phyloP scores from a whole-genome alignment of 2,329 filamentous ascomycete genomes.

The Botrytis deweyae region DNA sequence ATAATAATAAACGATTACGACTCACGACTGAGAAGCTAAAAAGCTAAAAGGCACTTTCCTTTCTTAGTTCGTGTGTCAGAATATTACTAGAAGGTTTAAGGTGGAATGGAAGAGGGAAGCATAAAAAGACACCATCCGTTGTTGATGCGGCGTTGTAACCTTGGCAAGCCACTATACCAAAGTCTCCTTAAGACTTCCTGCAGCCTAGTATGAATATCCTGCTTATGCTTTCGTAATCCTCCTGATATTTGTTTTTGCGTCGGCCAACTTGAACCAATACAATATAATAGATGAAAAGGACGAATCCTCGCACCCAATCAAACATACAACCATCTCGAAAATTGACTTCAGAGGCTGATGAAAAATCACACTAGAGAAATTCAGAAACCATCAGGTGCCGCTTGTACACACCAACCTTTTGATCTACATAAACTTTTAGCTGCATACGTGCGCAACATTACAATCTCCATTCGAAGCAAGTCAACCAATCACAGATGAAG shows the following conservation, averaged over 20 bases:
- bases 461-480: slow-evolving; percentile 6
- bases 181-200: slow-evolving; percentile 15
- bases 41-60: slow-evolving; percentile 7
- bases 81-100: slow-evolving; percentile 21
- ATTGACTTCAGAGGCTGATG: slow-evolving; percentile 14
- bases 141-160: slow-evolving; percentile 16
- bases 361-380: not conserved
- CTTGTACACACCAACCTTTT: slow-evolving; percentile 21
- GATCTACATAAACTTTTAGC: slow-evolving; percentile 20
- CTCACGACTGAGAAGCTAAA: not conserved
- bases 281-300: not conserved
- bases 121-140: slow-evolving; percentile 13
- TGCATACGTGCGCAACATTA: slow-evolving; percentile 22
- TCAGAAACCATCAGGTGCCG: slow-evolving; percentile 21
- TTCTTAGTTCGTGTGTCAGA: slow-evolving; percentile 20
- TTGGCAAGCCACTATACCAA: slow-evolving; percentile 15
- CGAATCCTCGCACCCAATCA: not conserved
- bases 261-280: slow-evolving; percentile 15
- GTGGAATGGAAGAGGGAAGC: slow-evolving; percentile 6
- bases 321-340: not conserved
- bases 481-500: slow-evolving; percentile 8
- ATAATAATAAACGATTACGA: not conserved
- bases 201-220: slow-evolving; percentile 18
- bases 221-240: slow-evolving; percentile 8
- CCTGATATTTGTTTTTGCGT: not conserved